These are phyloP conservation scores for Saccharomycodes ludwigii DNA, from an alignment of 805 yeast genomes.

Conservation along the genomic window DNA sequence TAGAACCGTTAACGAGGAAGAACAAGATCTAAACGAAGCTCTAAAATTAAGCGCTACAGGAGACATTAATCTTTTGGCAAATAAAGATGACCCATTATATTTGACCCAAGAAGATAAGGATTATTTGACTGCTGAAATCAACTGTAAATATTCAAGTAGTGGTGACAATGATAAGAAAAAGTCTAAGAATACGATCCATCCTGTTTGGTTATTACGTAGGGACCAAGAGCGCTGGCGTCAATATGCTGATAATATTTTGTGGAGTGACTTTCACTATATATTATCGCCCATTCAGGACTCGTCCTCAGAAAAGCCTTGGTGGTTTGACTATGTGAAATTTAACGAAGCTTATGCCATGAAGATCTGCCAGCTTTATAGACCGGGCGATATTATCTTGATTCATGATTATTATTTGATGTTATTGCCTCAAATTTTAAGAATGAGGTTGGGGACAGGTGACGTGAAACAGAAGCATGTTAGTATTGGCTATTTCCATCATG, in stretches of 20 bases:
- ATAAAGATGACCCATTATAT: slow-evolving; percentile 50
- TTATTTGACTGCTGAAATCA: slow-evolving; percentile 16
- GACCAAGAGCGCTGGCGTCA: slow-evolving; percentile 77
- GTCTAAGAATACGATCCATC: slow-evolving; percentile 48
- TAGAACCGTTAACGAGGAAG: slow-evolving; percentile 1
- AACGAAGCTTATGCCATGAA: slow-evolving; percentile 84
- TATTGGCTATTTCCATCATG: slow-evolving; percentile 71
- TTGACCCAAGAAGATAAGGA: slow-evolving; percentile 43
- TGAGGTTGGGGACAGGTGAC: slow-evolving; percentile 31
- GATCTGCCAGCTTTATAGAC: slow-evolving; percentile 57
- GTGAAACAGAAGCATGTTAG: slow-evolving; percentile 12
- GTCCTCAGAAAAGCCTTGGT: slow-evolving; percentile 59
- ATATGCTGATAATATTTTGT: slow-evolving; percentile 79
- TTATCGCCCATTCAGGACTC: slow-evolving; percentile 59
- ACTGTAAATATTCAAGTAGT: too few relatives aligned
- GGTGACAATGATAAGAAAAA: slow-evolving; percentile 32
- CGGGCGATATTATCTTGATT: slow-evolving; percentile 88
- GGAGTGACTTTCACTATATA: slow-evolving; percentile 95
- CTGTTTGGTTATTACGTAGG: slow-evolving; percentile 76
- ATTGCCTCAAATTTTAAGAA: slow-evolving; percentile 71
- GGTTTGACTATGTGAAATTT: slow-evolving; percentile 77
- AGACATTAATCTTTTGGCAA: slow-evolving; percentile 18
- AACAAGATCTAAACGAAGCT: slow-evolving; percentile 1
- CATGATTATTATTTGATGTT: slow-evolving; percentile 81
- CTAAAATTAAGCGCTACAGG: neutral